These are phyloP conservation scores for Sequoiadendron giganteum DNA, from an alignment of 75 land plant genomes.

Conservation along the genomic window DNA sequence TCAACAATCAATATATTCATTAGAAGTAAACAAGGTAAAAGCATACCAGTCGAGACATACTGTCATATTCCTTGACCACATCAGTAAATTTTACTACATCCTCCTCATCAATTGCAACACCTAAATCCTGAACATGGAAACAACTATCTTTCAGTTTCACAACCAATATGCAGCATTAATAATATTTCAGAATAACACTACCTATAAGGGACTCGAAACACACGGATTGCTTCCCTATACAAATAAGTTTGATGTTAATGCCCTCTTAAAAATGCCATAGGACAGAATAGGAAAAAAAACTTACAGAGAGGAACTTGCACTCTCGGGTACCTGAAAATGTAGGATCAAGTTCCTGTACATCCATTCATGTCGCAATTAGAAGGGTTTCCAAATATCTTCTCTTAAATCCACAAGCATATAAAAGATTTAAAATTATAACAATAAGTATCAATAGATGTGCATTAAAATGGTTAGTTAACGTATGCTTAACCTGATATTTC, in stretches of 20 bases:
- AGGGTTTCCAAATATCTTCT: background rate
- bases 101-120: conserved; percentile 78
- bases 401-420: background rate
- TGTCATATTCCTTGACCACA: conserved; percentile 86
- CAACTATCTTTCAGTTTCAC: background rate
- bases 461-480: conserved; percentile 2
- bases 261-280: background rate
- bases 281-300: background rate
- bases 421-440: background rate
- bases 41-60: conserved; percentile 83
- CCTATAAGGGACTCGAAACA: background rate
- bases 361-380: conserved; percentile 4
- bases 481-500: conserved; percentile 68
- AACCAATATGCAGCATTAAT: background rate
- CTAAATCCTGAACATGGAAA: conserved; percentile 63
- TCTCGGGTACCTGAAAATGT: conserved; percentile 92
- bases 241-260: background rate
- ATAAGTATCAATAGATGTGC: background rate
- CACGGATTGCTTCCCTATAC: background rate
- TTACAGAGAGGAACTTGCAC: conserved; percentile 70
- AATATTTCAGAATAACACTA: background rate
- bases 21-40: background rate
- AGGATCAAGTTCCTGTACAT: conserved; percentile 86
- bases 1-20: background rate
- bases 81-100: conserved; percentile 85